A percentile compares a stretch with the other conserved stretches of the same genome.
These are phyloP conservation scores for Pseudonitzschia delicatissima DNA, from an alignment of 108 stramenopile species.

Conservation along the genomic window DNA sequence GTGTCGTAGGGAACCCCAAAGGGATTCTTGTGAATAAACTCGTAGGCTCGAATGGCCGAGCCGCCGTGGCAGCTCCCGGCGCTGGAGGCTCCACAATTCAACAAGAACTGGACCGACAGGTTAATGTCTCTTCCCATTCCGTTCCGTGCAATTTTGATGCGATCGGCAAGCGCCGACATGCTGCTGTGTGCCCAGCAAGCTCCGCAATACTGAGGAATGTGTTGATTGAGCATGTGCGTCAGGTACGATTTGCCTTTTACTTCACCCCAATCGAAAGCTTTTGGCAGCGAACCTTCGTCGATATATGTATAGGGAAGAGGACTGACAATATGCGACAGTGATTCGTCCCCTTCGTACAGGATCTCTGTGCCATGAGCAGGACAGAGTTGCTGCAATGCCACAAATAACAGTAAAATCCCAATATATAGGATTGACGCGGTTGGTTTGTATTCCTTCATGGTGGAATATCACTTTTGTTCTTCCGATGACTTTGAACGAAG, in stretches of 20 bases:
- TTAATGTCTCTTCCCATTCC: slow-evolving; percentile 61
- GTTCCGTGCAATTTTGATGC: slow-evolving; percentile 88
- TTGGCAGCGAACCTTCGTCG: slow-evolving; percentile 34
- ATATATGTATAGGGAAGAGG: slow-evolving; percentile 28
- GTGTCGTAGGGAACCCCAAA: slow-evolving; percentile 61
- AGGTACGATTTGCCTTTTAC: slow-evolving; percentile 57
- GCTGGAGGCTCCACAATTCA: slow-evolving; percentile 71
- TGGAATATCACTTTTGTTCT: not conserved
- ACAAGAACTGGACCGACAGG: slow-evolving; percentile 44
- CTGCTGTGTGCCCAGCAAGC: slow-evolving; percentile 90
- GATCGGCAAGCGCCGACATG: slow-evolving; percentile 78
- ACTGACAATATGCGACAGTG: slow-evolving; percentile 12
- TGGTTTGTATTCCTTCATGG: not conserved
- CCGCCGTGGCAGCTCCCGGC: slow-evolving; percentile 81
- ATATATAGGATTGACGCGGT: not conserved
- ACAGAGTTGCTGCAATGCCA: too few relatives aligned
- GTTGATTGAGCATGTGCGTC: slow-evolving; percentile 86
- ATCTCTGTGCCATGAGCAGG: slow-evolving; percentile 12
- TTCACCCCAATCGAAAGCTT: slow-evolving; percentile 75
- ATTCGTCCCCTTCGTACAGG: not conserved
- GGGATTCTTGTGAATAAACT: slow-evolving; percentile 46
- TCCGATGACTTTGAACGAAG: too few relatives aligned
- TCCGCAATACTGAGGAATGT: slow-evolving; percentile 80
- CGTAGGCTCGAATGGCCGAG: slow-evolving; percentile 39
- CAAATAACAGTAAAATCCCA: not conserved